A percentile compares a stretch with the other conserved stretches of the same genome.
These are phyloP conservation scores for Euphorbia lathyris DNA, from an alignment of 345 rosid species.

Conservation along the genomic window DNA sequence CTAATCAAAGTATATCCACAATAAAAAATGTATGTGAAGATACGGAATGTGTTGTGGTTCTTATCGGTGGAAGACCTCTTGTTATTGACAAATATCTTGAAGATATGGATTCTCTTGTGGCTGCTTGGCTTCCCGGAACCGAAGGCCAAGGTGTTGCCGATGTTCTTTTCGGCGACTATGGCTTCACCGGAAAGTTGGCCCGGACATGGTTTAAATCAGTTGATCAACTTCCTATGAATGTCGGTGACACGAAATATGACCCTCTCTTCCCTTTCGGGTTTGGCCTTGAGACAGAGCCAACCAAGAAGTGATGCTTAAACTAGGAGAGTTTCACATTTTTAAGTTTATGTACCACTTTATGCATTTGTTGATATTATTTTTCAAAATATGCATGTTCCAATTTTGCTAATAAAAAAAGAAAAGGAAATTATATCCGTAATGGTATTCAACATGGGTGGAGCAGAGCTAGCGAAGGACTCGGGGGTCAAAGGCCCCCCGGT, in stretches of 20 bases:
- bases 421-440: no score
- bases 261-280: constrained; percentile 11
- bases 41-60: constrained; percentile 22
- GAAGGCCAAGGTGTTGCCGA: constrained; percentile 19
- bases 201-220: constrained; percentile 11
- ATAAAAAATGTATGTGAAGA: constrained; percentile 15
- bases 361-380: no score
- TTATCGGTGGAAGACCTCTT: constrained; percentile 20
- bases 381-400: no score
- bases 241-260: constrained; percentile 1
- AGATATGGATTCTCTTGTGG: constrained; percentile 7
- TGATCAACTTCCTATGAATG: constrained; percentile 11
- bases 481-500: no score
- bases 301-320: not conserved
- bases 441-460: no score
- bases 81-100: constrained; percentile 5
- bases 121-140: constrained; percentile 14
- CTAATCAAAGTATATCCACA: constrained; percentile 8
- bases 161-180: constrained; percentile 11
- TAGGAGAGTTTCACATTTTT: no score
- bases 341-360: no score
- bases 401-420: no score
- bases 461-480: no score
- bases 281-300: not conserved
- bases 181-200: constrained; percentile 14